phyloP scores from a whole-genome alignment of 2,329 filamentous ascomycete species.

The Aureobasidium melanogenum region DNA sequence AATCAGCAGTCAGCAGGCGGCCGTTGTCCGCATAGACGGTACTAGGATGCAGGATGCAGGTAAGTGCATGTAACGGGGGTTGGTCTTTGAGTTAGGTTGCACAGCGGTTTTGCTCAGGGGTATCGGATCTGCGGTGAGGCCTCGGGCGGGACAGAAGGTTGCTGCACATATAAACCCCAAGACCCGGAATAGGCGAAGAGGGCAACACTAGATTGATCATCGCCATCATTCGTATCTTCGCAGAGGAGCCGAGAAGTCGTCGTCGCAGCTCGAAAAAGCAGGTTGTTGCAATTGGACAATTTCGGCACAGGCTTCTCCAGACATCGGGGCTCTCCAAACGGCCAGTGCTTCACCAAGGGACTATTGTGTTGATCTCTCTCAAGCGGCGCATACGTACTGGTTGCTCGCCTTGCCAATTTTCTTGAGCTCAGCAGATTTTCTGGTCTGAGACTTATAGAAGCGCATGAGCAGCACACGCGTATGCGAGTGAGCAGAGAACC shows the following conservation, averaged over 20 bases:
- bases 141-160: neutral
- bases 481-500: neutral
- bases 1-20: neutral
- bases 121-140: neutral
- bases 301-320: neutral
- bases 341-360: constrained; percentile 9
- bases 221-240: neutral
- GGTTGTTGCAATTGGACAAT: neutral
- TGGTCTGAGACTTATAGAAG: neutral
- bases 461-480: neutral
- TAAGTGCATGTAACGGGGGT: constrained; percentile 5
- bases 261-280: neutral
- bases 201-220: neutral
- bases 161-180: neutral
- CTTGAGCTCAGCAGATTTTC: neutral
- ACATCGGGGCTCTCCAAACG: neutral
- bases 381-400: constrained; percentile 4
- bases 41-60: neutral
- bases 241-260: neutral
- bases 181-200: neutral
- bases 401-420: constrained; percentile 6
- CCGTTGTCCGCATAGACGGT: neutral
- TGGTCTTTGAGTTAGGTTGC: neutral
- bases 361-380: neutral
- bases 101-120: constrained; percentile 5